These are phyloP conservation scores for Penicillium canescens DNA, from an alignment of 495 filamentous ascomycete species.

Conservation along the genomic window DNA sequence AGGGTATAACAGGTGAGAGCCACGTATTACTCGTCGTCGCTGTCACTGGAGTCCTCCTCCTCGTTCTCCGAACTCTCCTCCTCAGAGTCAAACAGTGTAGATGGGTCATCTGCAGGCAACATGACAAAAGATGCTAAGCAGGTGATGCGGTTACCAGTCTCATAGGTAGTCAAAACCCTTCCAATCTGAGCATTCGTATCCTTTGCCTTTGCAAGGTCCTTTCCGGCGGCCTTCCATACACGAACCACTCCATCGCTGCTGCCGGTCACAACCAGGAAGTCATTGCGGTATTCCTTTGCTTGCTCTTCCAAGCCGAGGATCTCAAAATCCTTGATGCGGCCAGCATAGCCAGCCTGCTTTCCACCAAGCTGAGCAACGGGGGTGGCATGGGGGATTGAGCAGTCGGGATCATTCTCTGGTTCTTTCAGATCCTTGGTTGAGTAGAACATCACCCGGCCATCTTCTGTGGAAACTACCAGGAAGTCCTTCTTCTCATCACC, in stretches of 20 bases:
- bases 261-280: slow-evolving; percentile 66
- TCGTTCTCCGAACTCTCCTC: slow-evolving; percentile 36
- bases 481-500: slow-evolving; percentile 49
- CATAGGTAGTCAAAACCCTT: slow-evolving; percentile 71
- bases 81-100: slow-evolving; percentile 33
- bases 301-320: slow-evolving; percentile 51
- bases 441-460: slow-evolving; percentile 86
- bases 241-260: slow-evolving; percentile 82
- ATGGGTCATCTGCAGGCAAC: slow-evolving; percentile 46
- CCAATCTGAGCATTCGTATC: slow-evolving; percentile 62
- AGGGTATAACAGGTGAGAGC: slow-evolving; percentile 25
- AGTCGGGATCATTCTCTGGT: slow-evolving; percentile 32
- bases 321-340: slow-evolving; percentile 87
- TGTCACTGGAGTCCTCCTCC: slow-evolving; percentile 48
- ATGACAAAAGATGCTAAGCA: slow-evolving; percentile 86
- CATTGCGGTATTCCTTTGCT: slow-evolving; percentile 29
- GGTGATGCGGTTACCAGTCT: slow-evolving; percentile 86
- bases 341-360: slow-evolving; percentile 59
- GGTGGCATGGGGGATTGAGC: slow-evolving; percentile 48
- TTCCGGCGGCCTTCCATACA: slow-evolving; percentile 62
- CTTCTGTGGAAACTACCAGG: slow-evolving; percentile 85
- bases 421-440: slow-evolving; percentile 53
- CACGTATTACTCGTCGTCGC: slow-evolving; percentile 40
- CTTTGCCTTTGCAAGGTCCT: slow-evolving; percentile 28
- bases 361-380: slow-evolving; percentile 80